Evolutionary conservation across 305 asterid genomes (phyloP), one percentile per base, ranked within the genome.

Genomic region (Plantago lanceolata): DNA sequence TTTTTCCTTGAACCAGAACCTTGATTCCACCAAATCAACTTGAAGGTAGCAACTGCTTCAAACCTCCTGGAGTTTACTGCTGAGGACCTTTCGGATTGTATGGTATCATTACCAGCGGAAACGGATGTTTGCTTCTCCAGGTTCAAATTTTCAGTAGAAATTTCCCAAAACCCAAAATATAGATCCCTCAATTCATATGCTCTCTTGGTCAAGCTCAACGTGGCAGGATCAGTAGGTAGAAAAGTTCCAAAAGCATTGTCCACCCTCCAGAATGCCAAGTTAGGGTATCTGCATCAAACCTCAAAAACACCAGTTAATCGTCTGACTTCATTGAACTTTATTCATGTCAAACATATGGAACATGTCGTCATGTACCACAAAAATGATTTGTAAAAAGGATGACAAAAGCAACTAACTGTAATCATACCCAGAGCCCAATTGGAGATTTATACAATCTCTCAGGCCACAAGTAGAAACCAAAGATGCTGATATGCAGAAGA

Each of bases 21-120:
- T 79, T 89, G 94, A 76, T 89, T 92, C 95, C 90, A 89, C 98
- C 98, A 92, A 71, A 92, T 79, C 77, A 89, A 76, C 66, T 72
- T 77, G 75, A 84, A 92, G 69, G 95, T 84, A 19, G 97, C 96
- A 76, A 87, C 88, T 29, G 88, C 85, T 79, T 87, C 98, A 71
- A 78, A 70, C 66, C 95, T 79, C 76, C 71, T 78, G 56, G 97
- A 85, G 76, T 78, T 85, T 60, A 80, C 77, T 51, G 83, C 73
- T 51, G 95, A 84, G 37, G 88, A 63, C 81, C 83, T 73, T 55
- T 87, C 96, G 31, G 88, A 81, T 70, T 74, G 90, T 45, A 75
- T 52, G 20, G 75, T 64, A 59, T 81, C 83, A 70, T 65, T 70
- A 37, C 74, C 84, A 64, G 64, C 78, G 71, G 94, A 76, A n/a